These are phyloP conservation scores for Colletotrichum sansevieriae DNA, from an alignment of 2,329 filamentous ascomycete genomes.

Conservation along the genomic window DNA sequence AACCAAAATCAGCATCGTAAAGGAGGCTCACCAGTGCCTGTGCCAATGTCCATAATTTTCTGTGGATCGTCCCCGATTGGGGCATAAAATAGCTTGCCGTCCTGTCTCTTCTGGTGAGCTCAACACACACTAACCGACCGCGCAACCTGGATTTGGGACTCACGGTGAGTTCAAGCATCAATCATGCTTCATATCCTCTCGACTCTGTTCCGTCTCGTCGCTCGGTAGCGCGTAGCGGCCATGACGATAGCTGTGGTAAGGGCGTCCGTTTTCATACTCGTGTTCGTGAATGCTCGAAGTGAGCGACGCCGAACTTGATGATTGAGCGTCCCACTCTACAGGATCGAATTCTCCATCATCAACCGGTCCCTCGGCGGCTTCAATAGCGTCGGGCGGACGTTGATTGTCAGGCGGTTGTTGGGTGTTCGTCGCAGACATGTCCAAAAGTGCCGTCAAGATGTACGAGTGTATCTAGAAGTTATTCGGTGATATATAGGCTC, in stretches of 20 bases:
- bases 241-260: constrained; percentile 58
- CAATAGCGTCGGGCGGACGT: not conserved
- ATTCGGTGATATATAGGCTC: not conserved
- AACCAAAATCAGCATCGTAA: no score
- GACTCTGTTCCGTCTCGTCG: constrained; percentile 59
- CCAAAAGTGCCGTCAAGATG: not conserved
- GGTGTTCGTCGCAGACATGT: constrained; percentile 6
- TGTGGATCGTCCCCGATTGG: constrained; percentile 55
- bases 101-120: constrained; percentile 42
- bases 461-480: constrained; percentile 7
- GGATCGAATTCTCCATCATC: constrained; percentile 26
- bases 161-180: constrained; percentile 60
- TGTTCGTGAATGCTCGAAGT: constrained; percentile 54
- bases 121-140: no score
- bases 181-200: constrained; percentile 60
- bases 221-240: constrained; percentile 62
- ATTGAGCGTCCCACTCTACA: constrained; percentile 44
- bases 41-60: constrained; percentile 63
- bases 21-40: constrained; percentile 57
- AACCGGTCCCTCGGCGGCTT: not conserved
- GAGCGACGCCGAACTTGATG: constrained; percentile 50
- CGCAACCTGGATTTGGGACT: constrained; percentile 1
- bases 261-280: constrained; percentile 55
- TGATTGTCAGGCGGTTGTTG: not conserved
- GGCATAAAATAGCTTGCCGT: constrained; percentile 57